Evolutionary conservation across 169 alveolate species (phyloP).

Genomic region (Cryptosporidium sp.): DNA sequence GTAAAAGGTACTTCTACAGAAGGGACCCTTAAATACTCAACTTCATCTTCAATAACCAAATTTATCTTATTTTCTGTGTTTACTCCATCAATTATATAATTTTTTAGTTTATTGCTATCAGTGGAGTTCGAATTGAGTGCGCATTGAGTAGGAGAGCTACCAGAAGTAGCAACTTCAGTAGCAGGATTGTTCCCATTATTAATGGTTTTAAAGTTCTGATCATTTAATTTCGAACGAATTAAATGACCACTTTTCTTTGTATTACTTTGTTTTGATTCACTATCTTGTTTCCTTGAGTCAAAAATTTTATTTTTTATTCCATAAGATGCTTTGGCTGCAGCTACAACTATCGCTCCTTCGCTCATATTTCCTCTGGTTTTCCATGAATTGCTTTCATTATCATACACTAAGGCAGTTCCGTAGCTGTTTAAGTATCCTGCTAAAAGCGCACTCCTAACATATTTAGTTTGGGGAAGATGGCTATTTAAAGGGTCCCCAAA

Average conservation of each 20-base stretch:
- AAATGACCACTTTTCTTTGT: constrained; percentile 2
- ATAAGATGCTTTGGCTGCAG: constrained; percentile 90
- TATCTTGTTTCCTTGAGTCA: constrained; percentile 3
- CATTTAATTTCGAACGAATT: constrained; percentile 1
- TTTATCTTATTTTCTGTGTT: not conserved
- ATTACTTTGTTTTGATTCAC: constrained; percentile 5
- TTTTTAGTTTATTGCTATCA: constrained; percentile 6
- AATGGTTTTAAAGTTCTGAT: not conserved
- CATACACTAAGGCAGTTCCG: constrained; percentile 83
- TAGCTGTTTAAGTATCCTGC: constrained; percentile 89
- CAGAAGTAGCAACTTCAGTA: constrained; percentile 36
- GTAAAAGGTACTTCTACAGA: constrained; percentile 90
- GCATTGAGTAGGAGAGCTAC: constrained; percentile 46
- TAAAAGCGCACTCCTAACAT: constrained; percentile 82
- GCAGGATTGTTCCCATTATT: constrained; percentile 1
- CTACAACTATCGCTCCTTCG: constrained; percentile 91
- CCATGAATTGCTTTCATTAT: constrained; percentile 81
- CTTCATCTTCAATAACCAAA: constrained; percentile 20
- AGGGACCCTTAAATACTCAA: constrained; percentile 42
- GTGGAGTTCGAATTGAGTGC: not conserved
- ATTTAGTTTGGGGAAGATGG: constrained; percentile 62
- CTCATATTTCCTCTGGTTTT: constrained; percentile 90
- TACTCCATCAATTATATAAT: not conserved
- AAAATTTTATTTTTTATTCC: constrained; percentile 62
- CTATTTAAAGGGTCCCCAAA: constrained; percentile 58